Evolutionary conservation across 768 basidiomycete genomes (phyloP).

Genomic region (Leccinum olivaceopallidum): DNA sequence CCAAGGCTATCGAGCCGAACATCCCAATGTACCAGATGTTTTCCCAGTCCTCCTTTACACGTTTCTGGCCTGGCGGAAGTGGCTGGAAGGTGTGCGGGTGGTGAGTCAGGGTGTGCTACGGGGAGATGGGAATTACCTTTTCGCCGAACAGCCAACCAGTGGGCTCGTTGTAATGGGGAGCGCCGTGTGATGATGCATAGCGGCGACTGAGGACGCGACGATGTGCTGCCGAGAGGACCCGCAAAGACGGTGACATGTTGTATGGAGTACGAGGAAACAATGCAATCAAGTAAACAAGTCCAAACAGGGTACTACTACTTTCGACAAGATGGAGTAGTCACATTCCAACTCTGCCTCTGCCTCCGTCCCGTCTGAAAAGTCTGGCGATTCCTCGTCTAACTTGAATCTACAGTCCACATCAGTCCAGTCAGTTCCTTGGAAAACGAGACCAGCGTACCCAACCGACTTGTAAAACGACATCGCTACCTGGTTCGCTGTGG

Average conservation of each 20-base stretch:
- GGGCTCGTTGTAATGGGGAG: slow-evolving; percentile 87
- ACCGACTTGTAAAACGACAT: slow-evolving; percentile 51
- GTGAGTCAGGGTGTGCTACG: slow-evolving; percentile 2
- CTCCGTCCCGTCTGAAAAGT: slow-evolving; percentile 31
- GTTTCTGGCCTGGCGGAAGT: slow-evolving; percentile 75
- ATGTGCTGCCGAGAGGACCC: slow-evolving; percentile 28
- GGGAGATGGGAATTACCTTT: slow-evolving; percentile 52
- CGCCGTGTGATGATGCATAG: slow-evolving; percentile 73
- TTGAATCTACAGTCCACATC: slow-evolving; percentile 45
- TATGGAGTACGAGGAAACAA: slow-evolving; percentile 6
- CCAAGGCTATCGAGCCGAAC: slow-evolving; percentile 84
- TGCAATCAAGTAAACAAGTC: slow-evolving; percentile 19
- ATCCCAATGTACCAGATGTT: slow-evolving; percentile 88
- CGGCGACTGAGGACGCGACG: slow-evolving; percentile 39
- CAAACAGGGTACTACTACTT: slow-evolving; percentile 22
- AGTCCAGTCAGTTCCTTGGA: neutral
- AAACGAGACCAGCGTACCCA: slow-evolving; percentile 44
- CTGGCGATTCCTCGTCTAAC: slow-evolving; percentile 55
- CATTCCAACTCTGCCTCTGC: slow-evolving; percentile 29
- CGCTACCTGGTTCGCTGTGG: slow-evolving; percentile 46
- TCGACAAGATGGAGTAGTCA: slow-evolving; percentile 44
- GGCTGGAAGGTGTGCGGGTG: slow-evolving; percentile 47
- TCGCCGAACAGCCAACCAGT: slow-evolving; percentile 87
- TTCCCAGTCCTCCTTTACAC: slow-evolving; percentile 91
- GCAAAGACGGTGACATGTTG: slow-evolving; percentile 50